These are phyloP conservation scores for Huntiella savannae DNA, from an alignment of 2,329 filamentous ascomycete species.

Conservation along the genomic window DNA sequence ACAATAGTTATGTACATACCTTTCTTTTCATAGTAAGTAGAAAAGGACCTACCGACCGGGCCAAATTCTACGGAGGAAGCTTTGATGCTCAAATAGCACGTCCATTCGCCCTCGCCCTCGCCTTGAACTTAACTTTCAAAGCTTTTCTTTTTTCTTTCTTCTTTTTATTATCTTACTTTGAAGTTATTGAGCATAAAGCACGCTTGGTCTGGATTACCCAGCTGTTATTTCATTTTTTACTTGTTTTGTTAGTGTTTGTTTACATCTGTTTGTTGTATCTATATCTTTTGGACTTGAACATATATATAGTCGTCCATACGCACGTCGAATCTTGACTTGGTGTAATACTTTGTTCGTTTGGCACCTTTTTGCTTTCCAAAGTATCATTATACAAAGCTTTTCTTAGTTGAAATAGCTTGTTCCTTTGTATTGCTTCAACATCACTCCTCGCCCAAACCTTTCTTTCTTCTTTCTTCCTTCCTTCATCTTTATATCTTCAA, in stretches of 20 bases:
- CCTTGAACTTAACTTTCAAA: too few relatives aligned
- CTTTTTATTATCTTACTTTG: neutral
- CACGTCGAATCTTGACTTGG: too few relatives aligned
- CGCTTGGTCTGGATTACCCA: too few relatives aligned
- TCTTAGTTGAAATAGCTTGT: constrained; percentile 2
- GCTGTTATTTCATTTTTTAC: neutral
- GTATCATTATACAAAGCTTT: neutral
- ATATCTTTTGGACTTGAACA: neutral
- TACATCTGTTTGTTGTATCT: neutral
- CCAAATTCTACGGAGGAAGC: neutral
- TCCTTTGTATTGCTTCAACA: neutral
- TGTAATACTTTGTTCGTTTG: too few relatives aligned
- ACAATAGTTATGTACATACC: too few relatives aligned
- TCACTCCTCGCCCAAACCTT: neutral
- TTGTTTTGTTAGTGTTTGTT: neutral
- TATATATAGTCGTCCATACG: neutral
- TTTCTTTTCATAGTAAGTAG: too few relatives aligned
- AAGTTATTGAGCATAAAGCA: too few relatives aligned
- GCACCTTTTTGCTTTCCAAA: too few relatives aligned
- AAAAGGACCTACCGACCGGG: too few relatives aligned
- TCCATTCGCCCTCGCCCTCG: neutral
- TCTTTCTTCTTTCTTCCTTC: neutral
- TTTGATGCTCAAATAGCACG: neutral
- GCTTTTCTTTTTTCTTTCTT: neutral
- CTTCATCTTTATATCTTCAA: neutral